A percentile compares a stretch with the other conserved stretches of the same genome.
These are phyloP conservation scores for Lipomyces chichibuensis DNA, from an alignment of 805 yeast genomes.

Conservation along the genomic window DNA sequence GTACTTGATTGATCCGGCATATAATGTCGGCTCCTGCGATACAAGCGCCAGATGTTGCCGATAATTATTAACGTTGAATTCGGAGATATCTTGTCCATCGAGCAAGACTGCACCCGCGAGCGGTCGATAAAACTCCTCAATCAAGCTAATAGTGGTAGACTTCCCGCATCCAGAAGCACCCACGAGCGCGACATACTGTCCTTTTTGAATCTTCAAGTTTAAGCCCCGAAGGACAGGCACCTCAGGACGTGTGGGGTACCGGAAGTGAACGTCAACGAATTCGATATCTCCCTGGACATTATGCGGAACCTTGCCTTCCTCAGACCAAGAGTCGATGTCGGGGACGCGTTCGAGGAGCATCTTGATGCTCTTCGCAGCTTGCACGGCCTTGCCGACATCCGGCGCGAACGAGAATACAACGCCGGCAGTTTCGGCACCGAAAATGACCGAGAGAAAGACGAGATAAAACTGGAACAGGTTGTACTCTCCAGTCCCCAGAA, in stretches of 20 bases:
- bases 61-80: conserved; percentile 54
- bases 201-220: conserved; percentile 52
- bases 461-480: conserved; percentile 47
- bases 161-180: conserved; percentile 71
- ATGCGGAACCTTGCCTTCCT: conserved; percentile 42
- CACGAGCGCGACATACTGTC: conserved; percentile 65
- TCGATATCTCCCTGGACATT: conserved; percentile 54
- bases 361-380: conserved; percentile 45
- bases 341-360: conserved; percentile 45
- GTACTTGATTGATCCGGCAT: conserved; percentile 60
- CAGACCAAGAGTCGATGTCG: conserved; percentile 43
- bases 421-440: conserved; percentile 52
- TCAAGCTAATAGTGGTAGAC: conserved; percentile 58
- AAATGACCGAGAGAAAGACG: conserved; percentile 47
- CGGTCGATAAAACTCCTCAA: conserved; percentile 58
- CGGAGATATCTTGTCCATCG: conserved; percentile 56
- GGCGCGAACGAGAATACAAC: conserved; percentile 50
- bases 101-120: conserved; percentile 53
- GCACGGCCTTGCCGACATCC: conserved; percentile 50
- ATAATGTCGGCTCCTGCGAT: conserved; percentile 64
- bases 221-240: conserved; percentile 56
- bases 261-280: conserved; percentile 48
- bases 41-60: conserved; percentile 60
- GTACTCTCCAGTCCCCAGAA: conserved; percentile 43
- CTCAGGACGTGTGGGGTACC: conserved; percentile 42